Evolutionary conservation across 805 yeast genomes (phyloP), one percentile per base, ranked within the genome.

Genomic region (Blastobotrys terrestris): DNA sequence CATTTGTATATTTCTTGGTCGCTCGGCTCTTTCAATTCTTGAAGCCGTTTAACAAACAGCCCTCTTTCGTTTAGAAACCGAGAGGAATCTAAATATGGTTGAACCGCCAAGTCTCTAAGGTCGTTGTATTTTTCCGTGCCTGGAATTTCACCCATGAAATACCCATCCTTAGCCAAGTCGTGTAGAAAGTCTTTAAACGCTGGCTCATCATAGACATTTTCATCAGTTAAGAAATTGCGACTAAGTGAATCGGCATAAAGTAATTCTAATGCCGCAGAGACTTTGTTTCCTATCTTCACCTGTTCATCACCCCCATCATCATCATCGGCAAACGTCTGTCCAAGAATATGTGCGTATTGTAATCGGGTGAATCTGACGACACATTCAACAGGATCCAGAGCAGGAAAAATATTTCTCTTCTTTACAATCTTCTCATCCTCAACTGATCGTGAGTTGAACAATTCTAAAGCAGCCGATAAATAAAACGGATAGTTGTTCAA

Each of bases 231-330:
- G 7, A 31, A 47, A 11, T 31, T 21, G 16, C 26, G 22, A 31
- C 14, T 18, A 47, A 16, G 3, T 11, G 19, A 19, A n/a, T 31
- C 26, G 19, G 31, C 15, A 11, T 39, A 42, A 3, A 62, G 54
- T 43, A 60, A 40, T 48, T 62, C 66, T 39, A 63, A 49, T 2
- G 61, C 66, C 19, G 58, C 53, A 11, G 64, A 50, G 7, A 63
- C 19, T 46, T 61, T 63, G 53, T 54, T 54, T 1, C 66, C 66
- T 14, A 63, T 50, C 31, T 31, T 46, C 3, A 46, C 57, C 39
- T 51, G 48, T 19, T 50, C 58, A n/a, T 40, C 21, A 13, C 41
- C 53, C 14, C 21, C 7, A 8, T 18, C 14, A n/a, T 39, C 13
- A 13, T 26, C 20, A 13, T 21, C 26, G 8, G 51, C 8, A 46